Percentiles rank a stretch among this genome's conserved stretches.
These are phyloP conservation scores for Fusarium decemcellulare DNA, from an alignment of 2,329 filamentous ascomycete species.

Conservation along the genomic window DNA sequence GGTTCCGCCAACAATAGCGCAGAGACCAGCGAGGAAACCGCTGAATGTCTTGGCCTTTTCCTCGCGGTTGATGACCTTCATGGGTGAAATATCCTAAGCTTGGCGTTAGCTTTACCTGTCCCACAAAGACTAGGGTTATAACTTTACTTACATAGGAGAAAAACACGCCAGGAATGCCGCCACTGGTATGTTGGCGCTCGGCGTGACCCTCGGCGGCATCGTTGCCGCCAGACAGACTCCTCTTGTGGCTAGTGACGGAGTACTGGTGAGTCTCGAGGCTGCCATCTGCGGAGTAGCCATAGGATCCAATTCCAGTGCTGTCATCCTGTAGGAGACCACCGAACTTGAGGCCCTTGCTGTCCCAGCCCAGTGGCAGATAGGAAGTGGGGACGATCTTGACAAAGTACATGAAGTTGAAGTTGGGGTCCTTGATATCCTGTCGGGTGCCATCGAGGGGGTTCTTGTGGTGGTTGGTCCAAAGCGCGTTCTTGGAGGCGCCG, in stretches of 20 bases:
- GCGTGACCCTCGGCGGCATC: conserved; percentile 91
- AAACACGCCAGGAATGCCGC: conserved; percentile 97
- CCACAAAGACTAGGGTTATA: neutral
- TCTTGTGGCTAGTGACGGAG: conserved; percentile 96
- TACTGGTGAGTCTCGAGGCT: conserved; percentile 99
- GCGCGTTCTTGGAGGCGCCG: conserved; percentile 57
- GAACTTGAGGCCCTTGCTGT: conserved; percentile 64
- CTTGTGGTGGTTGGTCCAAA: conserved; percentile 90
- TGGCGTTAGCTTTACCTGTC: conserved; percentile 32
- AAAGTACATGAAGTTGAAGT: conserved; percentile 99
- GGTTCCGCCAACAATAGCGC: conserved; percentile 94
- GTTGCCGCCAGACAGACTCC: conserved; percentile 86
- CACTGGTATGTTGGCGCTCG: conserved; percentile 89
- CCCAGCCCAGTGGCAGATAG: conserved; percentile 93
- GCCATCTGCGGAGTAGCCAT: conserved; percentile 71
- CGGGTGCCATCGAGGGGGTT: conserved; percentile 89
- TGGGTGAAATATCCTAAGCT: conserved; percentile 91
- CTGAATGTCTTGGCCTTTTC: conserved; percentile 90
- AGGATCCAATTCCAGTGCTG: conserved; percentile 75
- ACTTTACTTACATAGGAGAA: conserved; percentile 88
- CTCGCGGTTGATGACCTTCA: conserved; percentile 99
- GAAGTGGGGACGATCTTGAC: conserved; percentile 98
- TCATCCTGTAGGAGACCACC: conserved; percentile 61
- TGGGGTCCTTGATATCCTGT: conserved; percentile 84
- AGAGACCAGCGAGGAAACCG: conserved; percentile 93